Percentiles rank a stretch among this genome's conserved stretches.
These are phyloP conservation scores for Alternaria gansuensis DNA, from an alignment of 2,329 filamentous ascomycete species.

Conservation along the genomic window DNA sequence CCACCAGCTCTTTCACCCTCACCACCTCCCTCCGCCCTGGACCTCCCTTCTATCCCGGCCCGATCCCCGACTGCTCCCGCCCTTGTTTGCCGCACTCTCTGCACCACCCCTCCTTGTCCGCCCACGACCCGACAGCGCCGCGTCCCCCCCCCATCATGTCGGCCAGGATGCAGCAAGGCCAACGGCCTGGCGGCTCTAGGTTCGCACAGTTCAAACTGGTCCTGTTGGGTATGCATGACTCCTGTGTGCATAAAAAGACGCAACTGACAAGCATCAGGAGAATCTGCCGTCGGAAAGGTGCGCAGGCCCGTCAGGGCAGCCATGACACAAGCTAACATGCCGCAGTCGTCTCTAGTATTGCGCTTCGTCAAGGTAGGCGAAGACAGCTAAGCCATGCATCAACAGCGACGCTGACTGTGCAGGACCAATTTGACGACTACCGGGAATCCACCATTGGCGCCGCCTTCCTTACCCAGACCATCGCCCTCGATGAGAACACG, in stretches of 20 bases:
- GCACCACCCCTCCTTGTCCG: constrained; percentile 9
- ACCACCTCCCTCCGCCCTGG: constrained; percentile 11
- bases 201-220: constrained; percentile 99
- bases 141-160: constrained; percentile 69
- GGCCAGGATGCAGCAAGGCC: constrained; percentile 78
- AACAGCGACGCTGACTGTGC: constrained; percentile 17
- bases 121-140: constrained; percentile 31
- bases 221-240: constrained; percentile 75
- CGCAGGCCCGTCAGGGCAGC: constrained; percentile 42
- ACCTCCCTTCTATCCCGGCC: constrained; percentile 9
- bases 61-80: constrained; percentile 9
- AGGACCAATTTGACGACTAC: constrained; percentile 99
- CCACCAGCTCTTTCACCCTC: constrained; percentile 24
- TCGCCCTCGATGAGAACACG: constrained; percentile 95
- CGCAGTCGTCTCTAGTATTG: constrained; percentile 92
- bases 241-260: background rate
- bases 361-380: constrained; percentile 91
- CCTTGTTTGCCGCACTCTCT: constrained; percentile 1
- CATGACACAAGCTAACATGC: constrained; percentile 41
- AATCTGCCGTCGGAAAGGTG: constrained; percentile 99
- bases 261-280: constrained; percentile 69
- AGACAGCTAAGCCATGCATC: no score
- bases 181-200: constrained; percentile 71
- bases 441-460: constrained; percentile 98
- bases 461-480: constrained; percentile 98